Percentiles rank a stretch among this genome's conserved stretches.
phyloP scores from a whole-genome alignment of 1,284 basidiomycete species.

The Tausonia pullulans region DNA sequence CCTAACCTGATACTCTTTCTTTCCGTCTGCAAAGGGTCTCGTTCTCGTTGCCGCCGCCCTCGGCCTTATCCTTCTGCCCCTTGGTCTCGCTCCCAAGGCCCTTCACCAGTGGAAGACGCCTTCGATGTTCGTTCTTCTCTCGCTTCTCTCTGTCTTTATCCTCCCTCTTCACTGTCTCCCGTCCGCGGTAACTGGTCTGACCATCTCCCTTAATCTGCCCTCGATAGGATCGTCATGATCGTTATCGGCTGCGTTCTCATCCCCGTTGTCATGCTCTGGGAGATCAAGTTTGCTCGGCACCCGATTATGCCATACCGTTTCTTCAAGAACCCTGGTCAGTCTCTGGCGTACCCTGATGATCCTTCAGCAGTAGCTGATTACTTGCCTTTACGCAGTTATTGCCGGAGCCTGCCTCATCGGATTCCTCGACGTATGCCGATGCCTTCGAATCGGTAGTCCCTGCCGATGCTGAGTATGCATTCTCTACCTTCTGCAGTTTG shows the following conservation, averaged over 20 bases:
- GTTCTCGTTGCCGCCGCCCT: conserved; percentile 50
- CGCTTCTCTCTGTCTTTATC: too few species aligned
- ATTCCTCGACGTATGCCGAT: conserved; percentile 42
- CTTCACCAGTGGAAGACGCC: conserved; percentile 33
- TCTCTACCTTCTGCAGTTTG: conserved; percentile 33
- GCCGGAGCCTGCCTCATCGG: conserved; percentile 49
- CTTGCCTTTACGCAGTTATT: background rate
- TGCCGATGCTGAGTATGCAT: too few species aligned
- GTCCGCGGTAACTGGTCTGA: conserved; percentile 26
- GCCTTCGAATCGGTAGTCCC: too few species aligned
- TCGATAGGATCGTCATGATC: conserved; percentile 30
- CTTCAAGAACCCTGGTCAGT: conserved; percentile 37
- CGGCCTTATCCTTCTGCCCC: conserved; percentile 53
- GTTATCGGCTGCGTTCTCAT: conserved; percentile 33
- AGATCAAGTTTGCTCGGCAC: conserved; percentile 27
- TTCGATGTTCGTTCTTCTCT: conserved; percentile 22
- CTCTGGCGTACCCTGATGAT: too few species aligned
- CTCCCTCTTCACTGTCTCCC: background rate
- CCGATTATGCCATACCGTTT: conserved; percentile 37
- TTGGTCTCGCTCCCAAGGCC: conserved; percentile 45
- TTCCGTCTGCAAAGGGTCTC: conserved; percentile 44
- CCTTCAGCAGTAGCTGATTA: background rate
- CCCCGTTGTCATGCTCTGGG: conserved; percentile 36
- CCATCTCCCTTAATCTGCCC: background rate
- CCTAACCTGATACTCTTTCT: background rate